Conservation (phyloP, 2,329 filamentous ascomycete species). For the Reticulascus tulasneorum region DNA sequence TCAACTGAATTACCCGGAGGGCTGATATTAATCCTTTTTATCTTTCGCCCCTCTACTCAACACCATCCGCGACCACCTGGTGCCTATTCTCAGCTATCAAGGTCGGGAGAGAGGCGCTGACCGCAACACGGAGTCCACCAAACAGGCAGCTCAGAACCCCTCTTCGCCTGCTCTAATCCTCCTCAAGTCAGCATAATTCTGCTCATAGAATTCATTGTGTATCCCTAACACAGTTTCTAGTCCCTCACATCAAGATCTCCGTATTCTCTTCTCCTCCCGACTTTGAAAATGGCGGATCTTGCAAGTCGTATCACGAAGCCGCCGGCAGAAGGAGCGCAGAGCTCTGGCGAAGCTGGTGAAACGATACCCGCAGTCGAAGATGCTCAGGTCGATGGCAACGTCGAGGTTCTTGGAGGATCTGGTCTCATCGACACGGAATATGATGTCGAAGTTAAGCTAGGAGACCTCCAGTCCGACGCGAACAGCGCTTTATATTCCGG, state of each 20-base stretch:
- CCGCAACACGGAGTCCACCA: too few relatives aligned
- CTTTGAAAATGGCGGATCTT: slow-evolving; percentile 46
- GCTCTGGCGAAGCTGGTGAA: slow-evolving; percentile 17
- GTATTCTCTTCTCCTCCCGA: too few relatives aligned
- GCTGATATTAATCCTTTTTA: too few relatives aligned
- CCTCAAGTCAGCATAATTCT: slow-evolving; percentile 10
- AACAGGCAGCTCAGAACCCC: too few relatives aligned
- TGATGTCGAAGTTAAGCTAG: slow-evolving; percentile 89
- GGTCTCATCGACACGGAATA: slow-evolving; percentile 68
- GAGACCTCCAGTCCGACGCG: slow-evolving; percentile 80
- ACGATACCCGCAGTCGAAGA: slow-evolving; percentile 15
- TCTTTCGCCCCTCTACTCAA: too few relatives aligned
- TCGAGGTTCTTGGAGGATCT: slow-evolving; percentile 40
- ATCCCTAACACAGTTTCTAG: too few relatives aligned
- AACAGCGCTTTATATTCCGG: slow-evolving; percentile 85
- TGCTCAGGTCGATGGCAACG: slow-evolving; percentile 33
- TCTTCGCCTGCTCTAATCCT: neutral
- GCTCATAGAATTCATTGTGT: slow-evolving; percentile 12
- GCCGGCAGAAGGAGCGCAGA: slow-evolving; percentile 21
- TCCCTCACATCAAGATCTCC: too few relatives aligned
- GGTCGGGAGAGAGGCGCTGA: too few relatives aligned
- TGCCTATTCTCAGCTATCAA: too few relatives aligned
- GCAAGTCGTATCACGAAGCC: slow-evolving; percentile 49
- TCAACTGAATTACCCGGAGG: too few relatives aligned
- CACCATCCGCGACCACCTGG: too few relatives aligned